phyloP scores from a whole-genome alignment of 331 rosid species.

The Saraca asoca region DNA sequence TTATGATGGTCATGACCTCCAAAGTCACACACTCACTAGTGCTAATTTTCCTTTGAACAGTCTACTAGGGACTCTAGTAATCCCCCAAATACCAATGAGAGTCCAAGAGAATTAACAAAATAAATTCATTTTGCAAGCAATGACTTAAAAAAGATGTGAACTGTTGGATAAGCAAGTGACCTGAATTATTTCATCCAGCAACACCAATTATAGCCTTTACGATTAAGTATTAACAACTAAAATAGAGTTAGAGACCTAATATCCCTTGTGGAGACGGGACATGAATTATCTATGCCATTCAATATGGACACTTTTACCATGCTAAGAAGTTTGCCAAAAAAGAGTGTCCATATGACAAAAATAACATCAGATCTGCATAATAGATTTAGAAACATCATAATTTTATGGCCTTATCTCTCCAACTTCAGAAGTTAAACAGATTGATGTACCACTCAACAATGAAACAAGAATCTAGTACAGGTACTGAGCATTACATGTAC shows the following conservation, averaged over 20 bases:
- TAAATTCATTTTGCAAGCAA: conserved; percentile 4
- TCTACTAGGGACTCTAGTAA: background rate
- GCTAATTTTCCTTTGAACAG: background rate
- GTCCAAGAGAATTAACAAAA: background rate
- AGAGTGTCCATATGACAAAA: background rate
- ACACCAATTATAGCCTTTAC: conserved; percentile 10
- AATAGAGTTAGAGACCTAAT: background rate
- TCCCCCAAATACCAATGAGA: conserved; percentile 2
- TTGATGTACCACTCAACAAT: too few relatives aligned
- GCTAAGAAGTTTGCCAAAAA: background rate
- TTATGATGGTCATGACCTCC: too few relatives aligned
- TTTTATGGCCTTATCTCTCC: too few relatives aligned
- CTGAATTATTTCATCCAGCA: conserved; percentile 19
- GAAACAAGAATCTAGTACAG: too few relatives aligned
- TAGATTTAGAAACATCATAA: background rate
- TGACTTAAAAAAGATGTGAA: background rate
- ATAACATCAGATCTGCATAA: background rate
- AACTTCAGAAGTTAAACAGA: too few relatives aligned
- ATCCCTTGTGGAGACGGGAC: background rate
- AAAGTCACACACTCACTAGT: too few relatives aligned
- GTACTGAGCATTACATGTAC: too few relatives aligned
- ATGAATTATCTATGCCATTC: background rate
- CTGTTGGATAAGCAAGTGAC: conserved; percentile 4
- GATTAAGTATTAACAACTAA: conserved; percentile 1
- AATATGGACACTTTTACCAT: too few relatives aligned